Conservation (phyloP, 495 filamentous ascomycete genomes). For the Lepidopterella palustris region DNA sequence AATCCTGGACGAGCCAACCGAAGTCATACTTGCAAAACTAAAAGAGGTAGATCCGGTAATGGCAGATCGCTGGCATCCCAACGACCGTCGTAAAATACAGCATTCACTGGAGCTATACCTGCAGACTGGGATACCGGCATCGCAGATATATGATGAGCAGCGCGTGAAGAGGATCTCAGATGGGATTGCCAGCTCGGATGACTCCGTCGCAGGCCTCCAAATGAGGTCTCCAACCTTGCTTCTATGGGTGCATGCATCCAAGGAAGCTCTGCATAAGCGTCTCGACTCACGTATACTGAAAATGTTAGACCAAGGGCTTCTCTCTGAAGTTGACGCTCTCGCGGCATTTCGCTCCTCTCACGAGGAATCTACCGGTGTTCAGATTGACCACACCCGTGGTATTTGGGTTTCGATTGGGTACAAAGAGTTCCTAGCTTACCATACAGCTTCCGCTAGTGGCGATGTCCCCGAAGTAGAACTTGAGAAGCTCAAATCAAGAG, state of each 20-base stretch:
- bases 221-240: constrained; percentile 55
- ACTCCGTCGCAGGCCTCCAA: neutral
- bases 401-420: constrained; percentile 97
- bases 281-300: constrained; percentile 70
- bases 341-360: constrained; percentile 47
- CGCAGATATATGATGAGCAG: constrained; percentile 83
- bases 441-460: constrained; percentile 45
- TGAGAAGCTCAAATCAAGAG: constrained; percentile 38
- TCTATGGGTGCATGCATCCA: constrained; percentile 80
- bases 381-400: constrained; percentile 65
- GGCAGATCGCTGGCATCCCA: constrained; percentile 90
- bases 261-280: constrained; percentile 56
- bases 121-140: constrained; percentile 68
- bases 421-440: constrained; percentile 75
- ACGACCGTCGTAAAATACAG: constrained; percentile 81
- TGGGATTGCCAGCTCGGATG: constrained; percentile 20
- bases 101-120: constrained; percentile 87
- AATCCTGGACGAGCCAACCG: constrained; percentile 63
- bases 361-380: constrained; percentile 41
- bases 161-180: constrained; percentile 25
- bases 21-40: constrained; percentile 63
- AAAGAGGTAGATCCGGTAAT: constrained; percentile 79
- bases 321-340: constrained; percentile 53
- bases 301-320: constrained; percentile 73
- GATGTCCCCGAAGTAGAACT: constrained; percentile 38